These are phyloP conservation scores for Fragaria ananassa DNA, from an alignment of 306 rosid genomes.

Conservation along the genomic window DNA sequence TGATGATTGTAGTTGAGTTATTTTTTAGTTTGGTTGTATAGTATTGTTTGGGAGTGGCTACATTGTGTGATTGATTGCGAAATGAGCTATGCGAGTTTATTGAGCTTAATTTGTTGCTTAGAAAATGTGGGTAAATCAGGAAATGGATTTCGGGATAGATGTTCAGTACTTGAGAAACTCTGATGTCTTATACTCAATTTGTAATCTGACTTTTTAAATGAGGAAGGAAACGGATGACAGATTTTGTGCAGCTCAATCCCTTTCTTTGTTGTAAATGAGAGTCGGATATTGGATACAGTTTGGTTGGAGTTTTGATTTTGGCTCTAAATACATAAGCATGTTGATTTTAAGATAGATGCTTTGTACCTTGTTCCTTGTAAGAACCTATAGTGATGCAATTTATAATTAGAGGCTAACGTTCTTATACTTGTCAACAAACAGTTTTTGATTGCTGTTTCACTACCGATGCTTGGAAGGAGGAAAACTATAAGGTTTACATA, in stretches of 20 bases:
- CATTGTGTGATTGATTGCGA: not conserved
- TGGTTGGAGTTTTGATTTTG: not conserved
- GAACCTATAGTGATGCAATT: not conserved
- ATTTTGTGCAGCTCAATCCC: not conserved
- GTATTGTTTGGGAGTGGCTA: not conserved
- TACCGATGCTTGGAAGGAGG: slow-evolving; percentile 76
- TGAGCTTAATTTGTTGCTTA: slow-evolving; percentile 21
- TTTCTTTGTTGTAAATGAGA: not conserved
- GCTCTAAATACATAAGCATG: not conserved
- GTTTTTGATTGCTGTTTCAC: slow-evolving; percentile 90
- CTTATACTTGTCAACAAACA: slow-evolving; percentile 26
- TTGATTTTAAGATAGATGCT: not conserved
- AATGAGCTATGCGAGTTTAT: not conserved
- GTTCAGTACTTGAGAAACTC: not conserved
- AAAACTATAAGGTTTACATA: slow-evolving; percentile 56
- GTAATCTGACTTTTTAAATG: not conserved
- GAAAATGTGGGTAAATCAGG: slow-evolving; percentile 25
- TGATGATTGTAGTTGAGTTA: not conserved
- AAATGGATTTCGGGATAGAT: not conserved
- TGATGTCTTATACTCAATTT: not conserved
- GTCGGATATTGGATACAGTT: not conserved
- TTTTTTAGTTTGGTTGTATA: not conserved
- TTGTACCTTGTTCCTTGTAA: not conserved
- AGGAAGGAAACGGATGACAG: not conserved
- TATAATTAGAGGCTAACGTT: not conserved